phyloP scores from a whole-genome alignment of 371 early-diverging fungal genomes.

The Chytridium lagenaria region DNA sequence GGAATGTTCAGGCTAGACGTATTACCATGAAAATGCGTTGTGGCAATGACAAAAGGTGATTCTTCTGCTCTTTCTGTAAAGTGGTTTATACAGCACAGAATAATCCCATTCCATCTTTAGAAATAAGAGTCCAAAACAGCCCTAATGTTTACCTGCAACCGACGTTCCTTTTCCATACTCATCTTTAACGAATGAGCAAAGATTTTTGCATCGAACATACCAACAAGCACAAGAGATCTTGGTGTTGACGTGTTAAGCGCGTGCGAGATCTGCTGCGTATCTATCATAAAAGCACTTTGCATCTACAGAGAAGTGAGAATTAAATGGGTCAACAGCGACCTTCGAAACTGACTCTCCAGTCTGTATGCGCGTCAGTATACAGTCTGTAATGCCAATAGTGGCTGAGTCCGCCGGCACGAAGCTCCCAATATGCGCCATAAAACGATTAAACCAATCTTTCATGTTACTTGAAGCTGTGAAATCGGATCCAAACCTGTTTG shows the following conservation, averaged over 20 bases:
- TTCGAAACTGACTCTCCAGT: conserved; percentile 52
- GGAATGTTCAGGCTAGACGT: background rate
- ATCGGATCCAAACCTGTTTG: conserved; percentile 66
- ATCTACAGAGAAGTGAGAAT: conserved; percentile 52
- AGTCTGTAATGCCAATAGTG: conserved; percentile 61
- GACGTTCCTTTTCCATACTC: conserved; percentile 67
- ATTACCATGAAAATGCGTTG: conserved; percentile 73
- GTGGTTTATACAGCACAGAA: conserved; percentile 65
- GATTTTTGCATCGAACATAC: background rate
- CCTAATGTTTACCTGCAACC: conserved; percentile 32
- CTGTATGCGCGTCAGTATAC: conserved; percentile 64
- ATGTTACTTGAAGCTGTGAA: too few relatives aligned
- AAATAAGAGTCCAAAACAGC: background rate
- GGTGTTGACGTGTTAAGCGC: conserved; percentile 54
- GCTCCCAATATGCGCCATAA: conserved; percentile 84
- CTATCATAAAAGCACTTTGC: conserved; percentile 74
- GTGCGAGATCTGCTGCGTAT: conserved; percentile 68
- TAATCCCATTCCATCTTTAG: conserved; percentile 65
- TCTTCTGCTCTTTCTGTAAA: conserved; percentile 49
- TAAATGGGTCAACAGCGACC: conserved; percentile 18
- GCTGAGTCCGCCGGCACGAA: conserved; percentile 68
- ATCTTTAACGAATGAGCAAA: conserved; percentile 44
- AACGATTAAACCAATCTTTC: conserved; percentile 70
- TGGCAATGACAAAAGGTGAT: conserved; percentile 56
- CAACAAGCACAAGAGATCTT: conserved; percentile 63